Evolutionary conservation across 331 rosid species (phyloP), one percentile per base, ranked within the genome.

Genomic region (Rhamnella rubrinervis): DNA sequence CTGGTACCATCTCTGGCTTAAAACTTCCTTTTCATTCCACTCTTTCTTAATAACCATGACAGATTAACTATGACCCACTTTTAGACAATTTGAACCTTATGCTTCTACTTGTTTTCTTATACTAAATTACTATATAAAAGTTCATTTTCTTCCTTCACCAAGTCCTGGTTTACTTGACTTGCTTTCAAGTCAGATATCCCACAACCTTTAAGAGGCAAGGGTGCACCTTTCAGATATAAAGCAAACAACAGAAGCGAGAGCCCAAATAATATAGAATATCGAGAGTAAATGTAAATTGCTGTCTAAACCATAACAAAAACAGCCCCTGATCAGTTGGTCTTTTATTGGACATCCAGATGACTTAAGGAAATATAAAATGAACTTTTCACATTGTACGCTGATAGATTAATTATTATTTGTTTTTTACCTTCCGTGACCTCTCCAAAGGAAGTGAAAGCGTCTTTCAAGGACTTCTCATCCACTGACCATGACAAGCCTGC

Each of bases 401-500:
- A 55, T 62, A 44, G 20, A 16, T 31, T 26, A 53, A 38, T 13
- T 38, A 19, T 0, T 6, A 14, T 14, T 26, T 59, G 19, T 21
- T 12, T 14, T 63, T 61, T 75, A 92, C 98, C 93, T 85, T 86
- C 96, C 26, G 85, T 78, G 70, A 90, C 96, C 31, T 85, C 85
- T 31, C 98, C 98, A 68, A 83, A 92, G 7, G 96, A 86, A 83
- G 91, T 81, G 84, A 92, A 89, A 68, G 96, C 95, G 20, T 90
- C 91, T 75, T 83, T 83, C 73, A 92, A 79, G 47, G 89, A 86
- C 69, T 81, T 90, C 81, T 92, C 93, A 61, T 90, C 96, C 76
- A 90, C 82, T 0, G 96, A 92, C 93, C 96, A 92, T 39, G 98
- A 92, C 77, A 90, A 60, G 5, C 96, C 96, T 91, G 89, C 70